Evolutionary conservation across 139 green algal species (phyloP), one percentile per base, ranked within the genome.

Genomic region (Tetraselmis striata): DNA sequence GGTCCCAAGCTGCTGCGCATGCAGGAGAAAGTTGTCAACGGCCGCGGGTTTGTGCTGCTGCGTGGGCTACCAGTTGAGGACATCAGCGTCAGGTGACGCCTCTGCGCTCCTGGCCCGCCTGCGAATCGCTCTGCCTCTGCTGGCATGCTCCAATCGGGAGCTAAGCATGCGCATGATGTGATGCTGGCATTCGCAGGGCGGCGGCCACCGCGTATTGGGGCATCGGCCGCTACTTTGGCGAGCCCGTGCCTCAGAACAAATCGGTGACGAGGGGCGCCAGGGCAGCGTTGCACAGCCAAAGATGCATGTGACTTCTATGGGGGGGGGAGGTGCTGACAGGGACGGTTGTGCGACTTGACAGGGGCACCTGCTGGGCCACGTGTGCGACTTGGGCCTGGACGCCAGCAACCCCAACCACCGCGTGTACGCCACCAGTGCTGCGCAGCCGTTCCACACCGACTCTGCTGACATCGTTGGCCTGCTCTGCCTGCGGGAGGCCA

Each of bases 41-140:
- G 91, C 28, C 81, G 88, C 0, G 91, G 91, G 59, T 94, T 93
- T 83, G 82, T 87, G 75, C 82, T 94, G 28, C 84, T 93, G 79
- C 85, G 82, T 32, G 29, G 30, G 24, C 2, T 83, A 22, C 18
- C n/a, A 28, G 0, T 28, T 77, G 59, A 83, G 83, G 82, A 74
- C 22, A 28, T 77, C 29, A 58, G 29, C 22, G 58, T 31, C 32
- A 25, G 78, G 28, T 11, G 26, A 78, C 23, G 18, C 75, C 75
- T 30, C 27, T 29, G 0, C 25, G 24, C 75, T 11, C 75, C 81
- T 29, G 87, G 89, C 30, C 76, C 93, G 30, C 89, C 90, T n/a
- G 90, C 93, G 45, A 31, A 89, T 45, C 75, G 83, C 30, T 93
- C n/a, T n/a, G n/a, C n/a, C n/a, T n/a, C n/a, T n/a, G n/a, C n/a